Conservation (phyloP, 371 early-diverging fungal genomes). For the Mucor irregularis region DNA sequence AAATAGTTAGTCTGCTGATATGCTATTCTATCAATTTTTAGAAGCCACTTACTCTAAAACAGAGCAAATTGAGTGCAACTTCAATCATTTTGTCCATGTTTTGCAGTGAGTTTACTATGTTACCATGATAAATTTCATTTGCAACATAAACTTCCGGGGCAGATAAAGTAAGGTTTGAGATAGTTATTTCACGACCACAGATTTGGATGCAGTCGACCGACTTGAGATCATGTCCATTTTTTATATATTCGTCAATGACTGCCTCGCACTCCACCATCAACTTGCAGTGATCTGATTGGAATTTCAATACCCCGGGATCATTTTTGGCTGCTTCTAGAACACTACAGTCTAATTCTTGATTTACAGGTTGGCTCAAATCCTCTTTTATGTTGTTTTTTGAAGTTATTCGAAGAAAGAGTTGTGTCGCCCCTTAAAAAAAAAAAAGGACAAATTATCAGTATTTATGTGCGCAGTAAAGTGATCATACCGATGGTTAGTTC, state of each 20-base stretch:
- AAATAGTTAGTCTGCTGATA: not conserved
- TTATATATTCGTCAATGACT: conserved; percentile 1
- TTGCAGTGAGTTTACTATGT: not conserved
- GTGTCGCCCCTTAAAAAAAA: not conserved
- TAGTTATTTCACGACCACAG: not conserved
- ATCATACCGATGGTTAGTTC: too few species aligned
- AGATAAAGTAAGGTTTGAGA: conserved; percentile 1
- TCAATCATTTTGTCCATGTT: not conserved
- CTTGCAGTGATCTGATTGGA: conserved; percentile 1
- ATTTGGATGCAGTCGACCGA: not conserved
- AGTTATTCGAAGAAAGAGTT: not conserved
- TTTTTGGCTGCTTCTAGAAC: conserved; percentile 2
- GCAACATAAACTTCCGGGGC: not conserved
- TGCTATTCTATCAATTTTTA: not conserved
- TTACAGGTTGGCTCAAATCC: not conserved
- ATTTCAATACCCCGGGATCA: not conserved
- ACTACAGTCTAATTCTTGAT: not conserved
- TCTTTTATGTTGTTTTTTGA: not conserved
- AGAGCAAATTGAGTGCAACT: not conserved
- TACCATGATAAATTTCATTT: not conserved
- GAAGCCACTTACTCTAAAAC: not conserved
- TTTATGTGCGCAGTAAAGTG: too few species aligned
- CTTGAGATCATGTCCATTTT: not conserved
- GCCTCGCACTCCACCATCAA: conserved; percentile 1
- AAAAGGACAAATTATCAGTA: too few species aligned